Conservation (phyloP, 2,329 filamentous ascomycete genomes). For the Penicillium sp. region DNA sequence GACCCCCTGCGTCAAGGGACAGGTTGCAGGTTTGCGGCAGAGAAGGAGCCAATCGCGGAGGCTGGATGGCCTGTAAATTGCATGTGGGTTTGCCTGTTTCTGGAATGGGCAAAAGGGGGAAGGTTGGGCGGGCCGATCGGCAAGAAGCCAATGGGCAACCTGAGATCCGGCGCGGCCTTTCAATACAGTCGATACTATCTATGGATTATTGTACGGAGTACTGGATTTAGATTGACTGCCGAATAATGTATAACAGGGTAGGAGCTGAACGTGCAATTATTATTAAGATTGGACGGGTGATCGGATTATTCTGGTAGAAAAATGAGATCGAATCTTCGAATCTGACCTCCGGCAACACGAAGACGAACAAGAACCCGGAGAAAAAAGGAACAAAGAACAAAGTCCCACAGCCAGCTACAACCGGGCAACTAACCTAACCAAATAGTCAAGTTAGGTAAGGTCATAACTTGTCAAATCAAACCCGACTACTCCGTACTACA, state of each 20-base stretch:
- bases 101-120: constrained; percentile 5
- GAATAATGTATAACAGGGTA: not conserved
- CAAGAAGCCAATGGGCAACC: constrained; percentile 28
- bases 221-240: not conserved
- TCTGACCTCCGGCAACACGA: not conserved
- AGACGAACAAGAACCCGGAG: no score
- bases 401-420: constrained; percentile 1
- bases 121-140: constrained; percentile 27
- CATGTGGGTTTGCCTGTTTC: constrained; percentile 22
- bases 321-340: not conserved
- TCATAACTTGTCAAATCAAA: no score
- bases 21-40: constrained; percentile 16
- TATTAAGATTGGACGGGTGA: not conserved
- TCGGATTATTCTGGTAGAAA: not conserved
- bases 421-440: not conserved
- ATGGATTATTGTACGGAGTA: not conserved
- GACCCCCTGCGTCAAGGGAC: constrained; percentile 23
- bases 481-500: no score
- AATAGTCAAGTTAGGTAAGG: no score
- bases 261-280: not conserved
- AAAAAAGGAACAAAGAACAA: not conserved
- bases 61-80: constrained; percentile 20
- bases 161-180: constrained; percentile 26
- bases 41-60: constrained; percentile 25
- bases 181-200: constrained; percentile 6